phyloP scores from a whole-genome alignment of 2,329 filamentous ascomycete genomes.

The Talaromyces piceae region DNA sequence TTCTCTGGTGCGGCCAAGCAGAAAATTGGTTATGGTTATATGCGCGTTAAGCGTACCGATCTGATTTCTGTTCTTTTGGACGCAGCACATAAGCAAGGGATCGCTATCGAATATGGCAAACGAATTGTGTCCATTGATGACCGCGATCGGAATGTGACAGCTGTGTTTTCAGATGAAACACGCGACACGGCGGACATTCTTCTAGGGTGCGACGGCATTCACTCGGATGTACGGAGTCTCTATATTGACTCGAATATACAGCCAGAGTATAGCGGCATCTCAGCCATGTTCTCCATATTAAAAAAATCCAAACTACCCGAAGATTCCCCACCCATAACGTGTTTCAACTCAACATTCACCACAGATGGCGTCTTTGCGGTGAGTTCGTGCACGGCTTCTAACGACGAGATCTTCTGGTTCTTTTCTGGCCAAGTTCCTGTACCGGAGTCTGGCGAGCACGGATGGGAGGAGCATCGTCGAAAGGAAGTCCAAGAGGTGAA shows the following conservation, averaged over 20 bases:
- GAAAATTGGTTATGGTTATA: constrained; percentile 22
- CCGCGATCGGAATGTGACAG: constrained; percentile 15
- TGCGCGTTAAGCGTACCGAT: constrained; percentile 23
- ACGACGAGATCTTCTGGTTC: constrained; percentile 24
- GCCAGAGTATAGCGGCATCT: constrained; percentile 29
- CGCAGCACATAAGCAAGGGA: constrained; percentile 15
- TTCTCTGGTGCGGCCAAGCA: constrained; percentile 3
- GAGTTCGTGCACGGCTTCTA: constrained; percentile 19
- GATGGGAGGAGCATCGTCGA: constrained; percentile 24
- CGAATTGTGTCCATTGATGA: constrained; percentile 18
- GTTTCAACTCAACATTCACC: constrained; percentile 19
- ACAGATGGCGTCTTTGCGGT: constrained; percentile 21
- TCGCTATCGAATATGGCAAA: constrained; percentile 20
- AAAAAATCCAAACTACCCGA: constrained; percentile 1
- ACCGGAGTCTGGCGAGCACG: constrained; percentile 22
- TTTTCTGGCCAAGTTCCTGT: constrained; percentile 23
- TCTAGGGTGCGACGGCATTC: constrained; percentile 36
- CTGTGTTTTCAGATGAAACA: constrained; percentile 22
- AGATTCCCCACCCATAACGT: background rate
- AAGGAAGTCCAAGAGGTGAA: constrained; percentile 26
- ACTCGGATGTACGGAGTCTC: constrained; percentile 26
- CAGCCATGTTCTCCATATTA: constrained; percentile 15
- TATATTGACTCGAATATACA: constrained; percentile 22
- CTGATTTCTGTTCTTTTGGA: constrained; percentile 21
- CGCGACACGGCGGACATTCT: constrained; percentile 21